Evolutionary conservation across 805 yeast species (phyloP).

Genomic region (Maudiozyma barnettii): DNA sequence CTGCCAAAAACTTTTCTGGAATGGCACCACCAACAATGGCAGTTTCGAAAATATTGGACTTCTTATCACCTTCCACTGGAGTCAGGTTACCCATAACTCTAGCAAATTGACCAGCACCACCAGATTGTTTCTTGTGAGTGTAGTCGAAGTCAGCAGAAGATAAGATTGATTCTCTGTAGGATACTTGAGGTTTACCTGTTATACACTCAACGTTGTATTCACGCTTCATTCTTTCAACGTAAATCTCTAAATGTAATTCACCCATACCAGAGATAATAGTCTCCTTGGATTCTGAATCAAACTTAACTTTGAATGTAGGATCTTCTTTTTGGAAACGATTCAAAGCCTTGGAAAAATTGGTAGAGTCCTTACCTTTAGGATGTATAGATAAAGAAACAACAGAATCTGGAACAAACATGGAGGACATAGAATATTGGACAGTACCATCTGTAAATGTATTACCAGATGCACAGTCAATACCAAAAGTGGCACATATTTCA

Average conservation of each 20-base stretch:
- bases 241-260: constrained; percentile 91
- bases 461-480: constrained; percentile 98
- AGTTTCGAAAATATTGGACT: constrained; percentile 66
- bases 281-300: constrained; percentile 87
- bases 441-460: constrained; percentile 90
- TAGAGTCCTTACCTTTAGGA: constrained; percentile 74
- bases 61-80: constrained; percentile 38
- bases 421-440: constrained; percentile 78
- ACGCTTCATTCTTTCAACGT: constrained; percentile 96
- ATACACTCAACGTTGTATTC: constrained; percentile 93
- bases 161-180: constrained; percentile 89
- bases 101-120: constrained; percentile 99
- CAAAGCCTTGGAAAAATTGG: constrained; percentile 92
- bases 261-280: constrained; percentile 93
- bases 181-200: constrained; percentile 96
- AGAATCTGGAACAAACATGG: constrained; percentile 98
- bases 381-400: constrained; percentile 87
- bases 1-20: constrained; percentile 86
- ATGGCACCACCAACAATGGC: constrained; percentile 95
- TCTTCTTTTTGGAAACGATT: constrained; percentile 97
- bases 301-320: constrained; percentile 92
- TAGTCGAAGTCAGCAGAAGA: constrained; percentile 71
- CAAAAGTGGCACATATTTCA: constrained; percentile 98
- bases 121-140: constrained; percentile 95
- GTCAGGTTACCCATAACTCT: constrained; percentile 80